Percentiles rank a stretch among this genome's conserved stretches.
Conservation (phyloP, 306 rosid genomes). For the Rosa multiflora region DNA sequence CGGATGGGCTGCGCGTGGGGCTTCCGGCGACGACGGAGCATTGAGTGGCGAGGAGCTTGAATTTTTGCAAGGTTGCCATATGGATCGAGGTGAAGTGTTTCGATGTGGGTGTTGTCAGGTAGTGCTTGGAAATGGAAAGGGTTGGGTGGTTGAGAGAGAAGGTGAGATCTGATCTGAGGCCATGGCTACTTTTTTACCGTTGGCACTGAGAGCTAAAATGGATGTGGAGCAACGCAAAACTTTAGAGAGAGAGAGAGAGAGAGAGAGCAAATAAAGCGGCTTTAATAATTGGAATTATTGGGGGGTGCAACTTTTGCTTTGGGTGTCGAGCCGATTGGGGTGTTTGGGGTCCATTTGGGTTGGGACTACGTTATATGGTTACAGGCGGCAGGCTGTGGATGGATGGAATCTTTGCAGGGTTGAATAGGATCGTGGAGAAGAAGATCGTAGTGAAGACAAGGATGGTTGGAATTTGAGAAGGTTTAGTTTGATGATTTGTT, state of each 20-base stretch:
- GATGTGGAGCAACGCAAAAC: neutral
- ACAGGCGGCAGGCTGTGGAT: slow-evolving; percentile 33
- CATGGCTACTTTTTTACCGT: slow-evolving; percentile 25
- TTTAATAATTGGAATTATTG: slow-evolving; percentile 14
- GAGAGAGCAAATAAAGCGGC: slow-evolving; percentile 7
- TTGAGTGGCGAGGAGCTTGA: slow-evolving; percentile 79
- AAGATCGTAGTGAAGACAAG: neutral
- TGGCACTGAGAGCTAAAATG: slow-evolving; percentile 19
- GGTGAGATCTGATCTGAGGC: slow-evolving; percentile 53
- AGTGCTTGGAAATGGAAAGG: neutral
- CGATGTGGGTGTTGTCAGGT: neutral
- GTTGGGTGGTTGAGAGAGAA: slow-evolving; percentile 37
- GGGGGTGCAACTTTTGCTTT: slow-evolving; percentile 1
- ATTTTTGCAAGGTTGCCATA: slow-evolving; percentile 71
- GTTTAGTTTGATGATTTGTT: neutral
- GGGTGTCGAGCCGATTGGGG: neutral
- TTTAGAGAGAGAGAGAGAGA: neutral
- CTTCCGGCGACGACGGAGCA: slow-evolving; percentile 76
- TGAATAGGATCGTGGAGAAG: neutral
- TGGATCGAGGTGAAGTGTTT: no score
- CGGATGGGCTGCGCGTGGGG: slow-evolving; percentile 63
- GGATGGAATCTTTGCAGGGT: neutral
- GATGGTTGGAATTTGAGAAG: neutral
- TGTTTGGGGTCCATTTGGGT: neutral
- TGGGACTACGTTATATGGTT: neutral